Evolutionary conservation across 2,329 filamentous ascomycete species (phyloP).

Genomic region (Xylariaceae sp.): DNA sequence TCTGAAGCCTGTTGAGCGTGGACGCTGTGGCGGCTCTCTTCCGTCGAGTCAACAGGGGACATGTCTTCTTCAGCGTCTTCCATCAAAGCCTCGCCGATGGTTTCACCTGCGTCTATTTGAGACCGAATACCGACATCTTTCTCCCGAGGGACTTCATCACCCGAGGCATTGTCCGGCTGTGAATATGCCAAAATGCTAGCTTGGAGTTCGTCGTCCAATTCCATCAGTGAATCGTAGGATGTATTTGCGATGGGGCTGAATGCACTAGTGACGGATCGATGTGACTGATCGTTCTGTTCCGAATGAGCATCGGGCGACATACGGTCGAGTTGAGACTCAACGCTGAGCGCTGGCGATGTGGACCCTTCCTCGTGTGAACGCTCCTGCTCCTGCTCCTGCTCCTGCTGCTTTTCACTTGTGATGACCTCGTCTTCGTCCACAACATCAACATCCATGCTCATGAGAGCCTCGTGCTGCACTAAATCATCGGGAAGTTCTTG

Average conservation of each 20-base stretch:
- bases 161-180: conserved; percentile 9
- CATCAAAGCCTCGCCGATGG: no score
- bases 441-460: background rate
- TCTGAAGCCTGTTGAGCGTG: background rate
- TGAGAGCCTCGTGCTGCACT: background rate
- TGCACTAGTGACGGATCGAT: no score
- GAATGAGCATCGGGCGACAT: no score
- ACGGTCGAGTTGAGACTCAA: conserved; percentile 17
- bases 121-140: background rate
- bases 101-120: background rate
- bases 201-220: conserved; percentile 29
- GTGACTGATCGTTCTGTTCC: no score
- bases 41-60: no score
- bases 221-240: conserved; percentile 22
- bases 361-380: background rate
- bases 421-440: background rate
- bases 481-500: background rate
- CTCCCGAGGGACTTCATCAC: background rate
- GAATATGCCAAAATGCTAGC: conserved; percentile 28
- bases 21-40: background rate
- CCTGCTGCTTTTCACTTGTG: background rate
- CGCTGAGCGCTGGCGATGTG: conserved; percentile 18
- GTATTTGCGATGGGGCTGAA: no score
- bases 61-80: no score
- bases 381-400: background rate